These are phyloP conservation scores for Lactarius sanguifluus DNA, from an alignment of 768 basidiomycete species.

Conservation along the genomic window DNA sequence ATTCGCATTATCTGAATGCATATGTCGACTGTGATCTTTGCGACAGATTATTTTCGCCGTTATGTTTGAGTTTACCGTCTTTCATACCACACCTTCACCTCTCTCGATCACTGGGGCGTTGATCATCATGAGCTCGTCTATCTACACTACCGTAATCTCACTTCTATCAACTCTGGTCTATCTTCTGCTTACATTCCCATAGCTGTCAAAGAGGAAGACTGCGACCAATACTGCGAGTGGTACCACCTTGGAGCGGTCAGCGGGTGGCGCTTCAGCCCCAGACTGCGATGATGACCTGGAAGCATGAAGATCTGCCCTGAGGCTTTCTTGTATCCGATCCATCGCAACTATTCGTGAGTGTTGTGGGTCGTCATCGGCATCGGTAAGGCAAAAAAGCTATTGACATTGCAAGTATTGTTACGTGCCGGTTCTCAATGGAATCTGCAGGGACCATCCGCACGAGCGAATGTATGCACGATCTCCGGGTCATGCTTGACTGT, in stretches of 20 bases:
- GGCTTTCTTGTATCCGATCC: not conserved
- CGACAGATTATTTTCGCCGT: conserved; percentile 63
- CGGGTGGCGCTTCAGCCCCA: not conserved
- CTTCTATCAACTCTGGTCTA: not conserved
- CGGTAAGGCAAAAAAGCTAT: no score
- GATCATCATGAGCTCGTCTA: conserved; percentile 62
- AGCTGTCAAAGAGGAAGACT: conserved; percentile 19
- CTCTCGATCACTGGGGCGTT: conserved; percentile 61
- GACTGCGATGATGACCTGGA: not conserved
- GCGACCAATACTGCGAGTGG: conserved; percentile 5
- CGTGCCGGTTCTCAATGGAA: no score
- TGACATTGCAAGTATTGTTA: no score
- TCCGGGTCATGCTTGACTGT: no score
- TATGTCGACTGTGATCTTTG: not conserved
- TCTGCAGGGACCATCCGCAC: no score
- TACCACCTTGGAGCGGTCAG: conserved; percentile 6
- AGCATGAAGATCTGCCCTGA: not conserved
- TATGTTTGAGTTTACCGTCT: conserved; percentile 62
- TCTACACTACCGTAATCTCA: conserved; percentile 60
- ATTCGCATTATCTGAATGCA: not conserved
- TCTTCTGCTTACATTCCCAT: not conserved
- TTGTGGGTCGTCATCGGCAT: not conserved
- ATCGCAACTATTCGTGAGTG: not conserved
- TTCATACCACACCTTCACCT: conserved; percentile 56
- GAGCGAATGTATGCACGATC: no score